Conservation (phyloP, 306 rosid genomes). For the Citrullus mucosospermus region DNA sequence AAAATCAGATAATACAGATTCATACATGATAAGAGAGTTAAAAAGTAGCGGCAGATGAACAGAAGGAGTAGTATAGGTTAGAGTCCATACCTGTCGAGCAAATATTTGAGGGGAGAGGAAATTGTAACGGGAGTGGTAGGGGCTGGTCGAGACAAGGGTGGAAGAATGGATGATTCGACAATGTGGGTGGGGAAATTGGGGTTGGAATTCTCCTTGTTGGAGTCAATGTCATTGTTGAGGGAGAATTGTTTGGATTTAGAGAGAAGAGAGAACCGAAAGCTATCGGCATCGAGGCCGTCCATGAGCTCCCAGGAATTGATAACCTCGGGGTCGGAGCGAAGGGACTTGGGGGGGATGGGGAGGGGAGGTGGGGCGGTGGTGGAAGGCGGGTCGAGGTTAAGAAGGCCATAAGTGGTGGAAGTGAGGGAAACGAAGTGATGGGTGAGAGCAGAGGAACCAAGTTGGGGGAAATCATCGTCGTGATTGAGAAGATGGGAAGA, state of each 20-base stretch:
- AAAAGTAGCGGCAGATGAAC: no score
- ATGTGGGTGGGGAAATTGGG: slow-evolving; percentile 19
- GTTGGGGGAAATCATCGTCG: slow-evolving; percentile 61
- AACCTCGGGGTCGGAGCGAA: slow-evolving; percentile 38
- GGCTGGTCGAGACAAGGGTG: neutral
- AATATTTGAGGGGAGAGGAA: neutral
- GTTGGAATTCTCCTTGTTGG: slow-evolving; percentile 47
- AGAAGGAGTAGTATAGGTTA: no score
- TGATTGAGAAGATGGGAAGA: slow-evolving; percentile 64
- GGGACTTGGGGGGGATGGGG: neutral
- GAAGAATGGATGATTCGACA: neutral
- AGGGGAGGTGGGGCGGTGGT: slow-evolving; percentile 22
- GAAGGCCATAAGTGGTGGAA: slow-evolving; percentile 90
- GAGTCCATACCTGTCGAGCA: slow-evolving; percentile 10
- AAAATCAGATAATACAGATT: no score
- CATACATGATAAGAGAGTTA: no score
- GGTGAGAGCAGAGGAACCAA: slow-evolving; percentile 53
- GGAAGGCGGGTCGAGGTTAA: slow-evolving; percentile 60
- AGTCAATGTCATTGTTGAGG: neutral
- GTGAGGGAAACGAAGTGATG: slow-evolving; percentile 93
- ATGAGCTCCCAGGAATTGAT: slow-evolving; percentile 96
- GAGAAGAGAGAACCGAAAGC: slow-evolving; percentile 55
- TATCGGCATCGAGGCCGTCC: slow-evolving; percentile 79
- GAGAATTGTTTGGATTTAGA: slow-evolving; percentile 19
- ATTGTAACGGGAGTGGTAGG: neutral